Base-by-base conservation (phyloP, 2,329 filamentous ascomycete genomes). In the Phoma sp. region DNA sequence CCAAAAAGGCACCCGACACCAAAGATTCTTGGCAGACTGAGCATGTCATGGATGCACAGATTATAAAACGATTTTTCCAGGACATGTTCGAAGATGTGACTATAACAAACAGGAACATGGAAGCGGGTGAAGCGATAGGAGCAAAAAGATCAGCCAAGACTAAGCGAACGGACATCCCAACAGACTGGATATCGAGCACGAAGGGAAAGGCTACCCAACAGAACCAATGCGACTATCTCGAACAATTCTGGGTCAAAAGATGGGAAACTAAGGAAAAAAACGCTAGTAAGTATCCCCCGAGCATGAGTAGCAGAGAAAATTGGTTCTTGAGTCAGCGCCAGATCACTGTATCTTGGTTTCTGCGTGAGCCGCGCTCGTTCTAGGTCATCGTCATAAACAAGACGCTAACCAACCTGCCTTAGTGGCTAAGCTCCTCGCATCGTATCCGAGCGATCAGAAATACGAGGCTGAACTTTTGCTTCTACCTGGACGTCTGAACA, bases 31-130 rank as follows among this genome's bases (percentile, higher is more conserved):
- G 29, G 40, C 28, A 43, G 18, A 32, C 40, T 4, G 40, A 43
- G 17, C 40, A 43, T 21, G 40, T 43, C 12, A 43, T 43, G 29
- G 40, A 43, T 25, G 40, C 40, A 33, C 40, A 43, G 40, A 43
- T 43, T 23, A 7, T 43, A 6, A 43, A 33, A 15, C 5, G 17
- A 33, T 43, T 43, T 20, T 43, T 33, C 28, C 17, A 32, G 20
- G 40, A 43, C 5, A n/a, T 33, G 17, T 43, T 33, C 28, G 12
- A 43, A 21, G 40, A 17, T n/a, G 17, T 30, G 17, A 20, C 33
- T 21, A 37, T 5, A 37, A 21, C 33, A 37, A 21, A 37, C 17
- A 37, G 17, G 29, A 32, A 32, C 29, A 32, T 32, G 29, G 29
- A 32, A 32, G 29, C 29, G 29, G 29, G 29, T 32, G 29, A 32